Evolutionary conservation across 805 yeast genomes (phyloP).

Genomic region (Saccharomycopsis olivae): DNA sequence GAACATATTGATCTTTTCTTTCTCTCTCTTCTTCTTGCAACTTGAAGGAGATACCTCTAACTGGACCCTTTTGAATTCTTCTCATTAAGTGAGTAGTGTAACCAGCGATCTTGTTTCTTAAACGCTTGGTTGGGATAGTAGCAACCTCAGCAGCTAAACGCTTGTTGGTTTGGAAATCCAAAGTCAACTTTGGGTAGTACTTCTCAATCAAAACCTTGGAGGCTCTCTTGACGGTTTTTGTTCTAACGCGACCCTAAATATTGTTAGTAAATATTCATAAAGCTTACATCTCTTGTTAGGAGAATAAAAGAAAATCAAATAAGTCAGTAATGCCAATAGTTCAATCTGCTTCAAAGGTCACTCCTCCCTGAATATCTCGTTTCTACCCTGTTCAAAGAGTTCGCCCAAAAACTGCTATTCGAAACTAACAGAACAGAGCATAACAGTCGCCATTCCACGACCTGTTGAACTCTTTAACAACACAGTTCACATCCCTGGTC

Average conservation of each 20-base stretch:
- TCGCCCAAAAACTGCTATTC: no score
- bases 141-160: conserved; percentile 98
- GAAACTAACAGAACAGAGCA: no score
- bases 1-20: conserved; percentile 99
- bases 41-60: conserved; percentile 99
- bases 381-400: no score
- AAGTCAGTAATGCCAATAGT: no score
- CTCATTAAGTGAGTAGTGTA: conserved; percentile 99
- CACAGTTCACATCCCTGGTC: no score
- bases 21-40: conserved; percentile 99
- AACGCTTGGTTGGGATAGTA: conserved; percentile 97
- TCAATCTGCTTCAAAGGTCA: no score
- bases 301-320: no score
- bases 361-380: no score
- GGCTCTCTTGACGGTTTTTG: conserved; percentile 99
- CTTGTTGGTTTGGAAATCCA: conserved; percentile 99
- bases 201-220: conserved; percentile 99
- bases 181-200: conserved; percentile 98
- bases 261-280: no score
- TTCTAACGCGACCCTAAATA: conserved; percentile 99
- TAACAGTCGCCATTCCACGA: no score
- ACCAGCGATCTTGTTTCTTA: conserved; percentile 99
- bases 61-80: conserved; percentile 99
- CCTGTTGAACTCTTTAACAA: no score
- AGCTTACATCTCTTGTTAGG: no score